phyloP scores from a whole-genome alignment of 2,329 filamentous ascomycete genomes.

The Mycogone perniciosa region DNA sequence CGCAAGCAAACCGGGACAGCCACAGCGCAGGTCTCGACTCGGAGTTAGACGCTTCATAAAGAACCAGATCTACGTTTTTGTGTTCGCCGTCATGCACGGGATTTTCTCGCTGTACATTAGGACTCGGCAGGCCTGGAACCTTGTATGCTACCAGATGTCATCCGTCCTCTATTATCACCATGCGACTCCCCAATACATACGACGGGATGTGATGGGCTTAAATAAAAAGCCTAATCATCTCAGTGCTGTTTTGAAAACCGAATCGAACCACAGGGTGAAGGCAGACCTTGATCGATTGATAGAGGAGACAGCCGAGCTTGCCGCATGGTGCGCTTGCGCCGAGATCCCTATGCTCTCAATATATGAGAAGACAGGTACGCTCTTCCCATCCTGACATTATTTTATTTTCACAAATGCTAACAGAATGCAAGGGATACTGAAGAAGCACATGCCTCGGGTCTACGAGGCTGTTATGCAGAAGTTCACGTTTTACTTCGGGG shows the following conservation, averaged over 20 bases:
- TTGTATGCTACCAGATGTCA: conserved; percentile 68
- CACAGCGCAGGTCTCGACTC: conserved; percentile 36
- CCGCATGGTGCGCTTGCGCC: conserved; percentile 86
- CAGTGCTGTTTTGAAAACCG: conserved; percentile 74
- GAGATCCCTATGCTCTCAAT: conserved; percentile 83
- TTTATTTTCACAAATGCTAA: conserved; percentile 14
- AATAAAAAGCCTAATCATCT: conserved; percentile 74
- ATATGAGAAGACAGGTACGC: conserved; percentile 82
- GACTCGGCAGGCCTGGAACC: conserved; percentile 71
- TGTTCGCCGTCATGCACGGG: conserved; percentile 67
- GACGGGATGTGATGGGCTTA: conserved; percentile 73
- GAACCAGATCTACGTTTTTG: conserved; percentile 56
- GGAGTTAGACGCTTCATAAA: conserved; percentile 57
- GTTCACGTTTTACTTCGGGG: conserved; percentile 81
- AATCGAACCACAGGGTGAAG: conserved; percentile 60
- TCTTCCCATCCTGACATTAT: not conserved
- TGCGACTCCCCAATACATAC: conserved; percentile 86
- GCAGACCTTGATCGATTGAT: conserved; percentile 77
- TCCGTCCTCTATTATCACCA: conserved; percentile 92
- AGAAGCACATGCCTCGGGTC: conserved; percentile 79
- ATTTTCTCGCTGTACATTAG: conserved; percentile 87
- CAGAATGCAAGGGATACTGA: conserved; percentile 64
- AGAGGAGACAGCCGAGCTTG: conserved; percentile 84
- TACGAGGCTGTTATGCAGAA: conserved; percentile 75
- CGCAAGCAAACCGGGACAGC: conserved; percentile 18